Evolutionary conservation across 352 stramenopile species (phyloP).

Genomic region (Phytopythium oedochilum): DNA sequence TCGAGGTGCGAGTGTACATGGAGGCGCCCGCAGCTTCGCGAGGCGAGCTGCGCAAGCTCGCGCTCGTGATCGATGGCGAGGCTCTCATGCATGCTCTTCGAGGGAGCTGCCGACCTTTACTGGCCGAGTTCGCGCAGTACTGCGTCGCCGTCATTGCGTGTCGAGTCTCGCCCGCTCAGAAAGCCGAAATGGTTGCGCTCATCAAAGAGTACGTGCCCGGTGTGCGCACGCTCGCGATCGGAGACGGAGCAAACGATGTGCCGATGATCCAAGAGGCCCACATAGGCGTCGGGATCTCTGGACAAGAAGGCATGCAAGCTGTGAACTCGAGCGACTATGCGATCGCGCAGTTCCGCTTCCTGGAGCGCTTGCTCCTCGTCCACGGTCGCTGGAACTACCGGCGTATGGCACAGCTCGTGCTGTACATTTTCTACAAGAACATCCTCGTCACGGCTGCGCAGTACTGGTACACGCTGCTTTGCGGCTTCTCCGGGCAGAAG

Average conservation of each 20-base stretch:
- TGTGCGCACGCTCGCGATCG: slow-evolving; percentile 84
- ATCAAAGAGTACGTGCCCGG: slow-evolving; percentile 74
- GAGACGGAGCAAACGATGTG: slow-evolving; percentile 95
- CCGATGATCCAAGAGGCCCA: slow-evolving; percentile 94
- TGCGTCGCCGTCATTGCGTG: slow-evolving; percentile 88
- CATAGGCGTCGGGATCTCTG: slow-evolving; percentile 89
- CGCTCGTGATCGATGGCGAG: slow-evolving; percentile 79
- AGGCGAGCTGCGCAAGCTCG: slow-evolving; percentile 47
- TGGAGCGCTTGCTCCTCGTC: slow-evolving; percentile 87
- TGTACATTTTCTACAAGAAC: slow-evolving; percentile 95
- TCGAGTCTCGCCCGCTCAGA: slow-evolving; percentile 82
- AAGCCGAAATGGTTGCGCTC: slow-evolving; percentile 78
- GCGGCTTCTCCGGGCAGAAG: slow-evolving; percentile 76
- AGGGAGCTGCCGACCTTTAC: slow-evolving; percentile 28
- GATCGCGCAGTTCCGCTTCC: slow-evolving; percentile 91
- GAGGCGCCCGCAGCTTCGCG: slow-evolving; percentile 32
- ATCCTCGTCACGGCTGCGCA: slow-evolving; percentile 71
- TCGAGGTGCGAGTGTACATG: slow-evolving; percentile 45
- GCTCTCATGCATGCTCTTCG: slow-evolving; percentile 54
- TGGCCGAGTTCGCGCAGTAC: slow-evolving; percentile 71
- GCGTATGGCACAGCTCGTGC: slow-evolving; percentile 83
- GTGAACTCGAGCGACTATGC: slow-evolving; percentile 94
- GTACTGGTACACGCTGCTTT: slow-evolving; percentile 75
- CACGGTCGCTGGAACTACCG: slow-evolving; percentile 92
- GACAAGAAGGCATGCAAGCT: slow-evolving; percentile 90